Conservation (phyloP, 1,139 yeast genomes). For the Protomyces gravidus region DNA sequence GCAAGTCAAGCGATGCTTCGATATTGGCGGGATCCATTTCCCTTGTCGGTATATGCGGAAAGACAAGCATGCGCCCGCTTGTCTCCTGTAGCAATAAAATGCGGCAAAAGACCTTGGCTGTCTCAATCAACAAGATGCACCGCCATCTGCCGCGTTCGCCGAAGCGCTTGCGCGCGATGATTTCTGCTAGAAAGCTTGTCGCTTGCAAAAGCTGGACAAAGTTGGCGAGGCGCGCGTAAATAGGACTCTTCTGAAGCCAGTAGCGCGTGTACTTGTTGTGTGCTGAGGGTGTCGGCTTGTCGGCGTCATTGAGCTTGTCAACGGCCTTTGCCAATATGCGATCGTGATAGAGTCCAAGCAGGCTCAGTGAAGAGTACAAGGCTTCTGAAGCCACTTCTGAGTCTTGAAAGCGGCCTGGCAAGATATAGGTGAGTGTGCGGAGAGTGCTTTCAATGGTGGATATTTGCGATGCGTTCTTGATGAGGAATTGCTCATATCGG, state of each 20-base stretch:
- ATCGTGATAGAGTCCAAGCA: conserved; percentile 44
- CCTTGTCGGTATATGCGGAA: conserved; percentile 42
- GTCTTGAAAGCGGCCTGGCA: conserved; percentile 45
- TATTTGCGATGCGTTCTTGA: conserved; percentile 43
- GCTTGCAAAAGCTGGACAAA: conserved; percentile 40
- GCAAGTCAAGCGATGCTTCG: conserved; percentile 26
- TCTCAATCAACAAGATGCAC: conserved; percentile 40
- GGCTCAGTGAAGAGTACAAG: conserved; percentile 40
- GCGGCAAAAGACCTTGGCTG: conserved; percentile 39
- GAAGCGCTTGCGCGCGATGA: conserved; percentile 39
- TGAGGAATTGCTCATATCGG: conserved; percentile 36
- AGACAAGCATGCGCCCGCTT: conserved; percentile 39
- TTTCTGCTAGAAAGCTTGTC: conserved; percentile 44
- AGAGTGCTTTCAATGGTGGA: conserved; percentile 43
- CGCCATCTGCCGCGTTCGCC: conserved; percentile 40
- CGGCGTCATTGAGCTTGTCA: conserved; percentile 32
- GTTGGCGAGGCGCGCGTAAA: conserved; percentile 40
- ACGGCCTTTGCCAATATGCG: conserved; percentile 41
- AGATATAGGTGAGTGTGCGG: conserved; percentile 42
- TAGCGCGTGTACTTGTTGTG: conserved; percentile 42
- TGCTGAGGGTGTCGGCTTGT: conserved; percentile 35
- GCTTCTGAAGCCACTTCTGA: conserved; percentile 43
- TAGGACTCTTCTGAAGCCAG: conserved; percentile 34
- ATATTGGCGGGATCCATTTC: conserved; percentile 40
- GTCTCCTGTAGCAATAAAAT: conserved; percentile 39